Evolutionary conservation across 2,329 filamentous ascomycete species (phyloP), one percentile per base, ranked within the genome.

Genomic region (Arthrobotrys iridis): DNA sequence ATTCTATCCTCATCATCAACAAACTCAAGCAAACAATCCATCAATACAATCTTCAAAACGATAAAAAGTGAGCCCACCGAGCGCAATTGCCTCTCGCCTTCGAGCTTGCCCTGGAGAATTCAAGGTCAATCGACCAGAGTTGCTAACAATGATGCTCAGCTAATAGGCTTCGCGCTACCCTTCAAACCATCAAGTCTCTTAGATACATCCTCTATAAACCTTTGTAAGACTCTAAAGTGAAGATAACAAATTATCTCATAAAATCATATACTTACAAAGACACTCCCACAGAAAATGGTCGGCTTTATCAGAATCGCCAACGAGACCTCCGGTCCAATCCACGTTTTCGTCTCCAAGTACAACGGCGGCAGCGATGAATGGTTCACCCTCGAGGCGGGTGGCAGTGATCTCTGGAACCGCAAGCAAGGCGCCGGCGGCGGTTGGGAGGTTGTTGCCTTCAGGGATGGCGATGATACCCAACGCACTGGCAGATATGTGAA

Each of bases 231-330:
- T 11, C 13, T 11, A 11, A 33, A 33, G 8, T 10, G 4, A 13
- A 50, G 1, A 28, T 7, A 26, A 7, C 15, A 55, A 10, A 22
- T n/a, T n/a, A 22, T 5, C 8, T 4, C 3, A 24, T 1, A n/a
- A 26, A 55, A 33, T 10, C 28, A 20, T 35, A 22, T 3, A 11
- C 26, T 11, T 40, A 40, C 13, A 55, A 10, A 37, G 24, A 22
- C n/a, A n/a, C n/a, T n/a, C n/a, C n/a, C n/a, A n/a, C 20, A 64
- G 33, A 66, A 40, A 24, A 66, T 66, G 62, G 46, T n/a, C n/a
- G n/a, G 35, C 2, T 45, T 24, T 26, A 57, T 66, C 48, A 66
- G 35, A 40, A n/a, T 66, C 15, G 18, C 30, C 62, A 66, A 66
- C 62, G 26, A 57, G 1, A 20, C 18, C 18, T 24, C 18, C 33